These are phyloP conservation scores for Steccherinum ochraceum DNA, from an alignment of 768 basidiomycete species.

Conservation along the genomic window DNA sequence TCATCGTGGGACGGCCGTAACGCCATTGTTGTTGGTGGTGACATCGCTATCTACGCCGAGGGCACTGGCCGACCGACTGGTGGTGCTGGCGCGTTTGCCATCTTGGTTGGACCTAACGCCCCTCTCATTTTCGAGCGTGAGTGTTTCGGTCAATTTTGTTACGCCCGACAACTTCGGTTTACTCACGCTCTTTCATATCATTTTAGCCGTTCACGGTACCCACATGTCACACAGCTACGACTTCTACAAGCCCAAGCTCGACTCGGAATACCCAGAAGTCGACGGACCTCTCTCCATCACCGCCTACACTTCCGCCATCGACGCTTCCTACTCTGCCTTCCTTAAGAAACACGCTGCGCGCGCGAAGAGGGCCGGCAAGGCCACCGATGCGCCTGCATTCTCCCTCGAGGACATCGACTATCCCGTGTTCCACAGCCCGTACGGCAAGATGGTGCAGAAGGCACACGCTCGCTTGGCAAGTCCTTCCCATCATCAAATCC, in stretches of 20 bases:
- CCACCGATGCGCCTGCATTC: constrained; percentile 34
- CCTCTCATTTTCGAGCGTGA: constrained; percentile 92
- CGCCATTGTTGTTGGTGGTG: constrained; percentile 93
- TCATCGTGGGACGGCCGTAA: constrained; percentile 96
- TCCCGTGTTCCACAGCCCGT: constrained; percentile 93
- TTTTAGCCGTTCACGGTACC: constrained; percentile 85
- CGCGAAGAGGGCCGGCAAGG: constrained; percentile 32
- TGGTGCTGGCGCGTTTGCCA: constrained; percentile 92
- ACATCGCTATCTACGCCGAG: constrained; percentile 97
- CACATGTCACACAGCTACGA: constrained; percentile 99
- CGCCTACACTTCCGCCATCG: constrained; percentile 91
- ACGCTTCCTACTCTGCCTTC: constrained; percentile 82
- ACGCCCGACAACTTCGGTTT: constrained; percentile 32
- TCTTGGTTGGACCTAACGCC: constrained; percentile 94
- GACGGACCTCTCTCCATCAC: constrained; percentile 96
- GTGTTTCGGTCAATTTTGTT: constrained; percentile 31
- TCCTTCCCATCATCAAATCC: neutral
- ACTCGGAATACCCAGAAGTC: constrained; percentile 93
- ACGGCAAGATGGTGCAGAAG: constrained; percentile 98
- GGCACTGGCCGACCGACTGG: constrained; percentile 93
- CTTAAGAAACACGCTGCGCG: constrained; percentile 65
- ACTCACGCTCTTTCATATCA: constrained; percentile 1
- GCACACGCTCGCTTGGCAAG: constrained; percentile 80
- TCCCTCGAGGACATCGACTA: constrained; percentile 86
- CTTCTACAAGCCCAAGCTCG: constrained; percentile 97